These are phyloP conservation scores for Pelargonium myrrhifolium DNA, from an alignment of 441 rosid species.

Conservation along the genomic window DNA sequence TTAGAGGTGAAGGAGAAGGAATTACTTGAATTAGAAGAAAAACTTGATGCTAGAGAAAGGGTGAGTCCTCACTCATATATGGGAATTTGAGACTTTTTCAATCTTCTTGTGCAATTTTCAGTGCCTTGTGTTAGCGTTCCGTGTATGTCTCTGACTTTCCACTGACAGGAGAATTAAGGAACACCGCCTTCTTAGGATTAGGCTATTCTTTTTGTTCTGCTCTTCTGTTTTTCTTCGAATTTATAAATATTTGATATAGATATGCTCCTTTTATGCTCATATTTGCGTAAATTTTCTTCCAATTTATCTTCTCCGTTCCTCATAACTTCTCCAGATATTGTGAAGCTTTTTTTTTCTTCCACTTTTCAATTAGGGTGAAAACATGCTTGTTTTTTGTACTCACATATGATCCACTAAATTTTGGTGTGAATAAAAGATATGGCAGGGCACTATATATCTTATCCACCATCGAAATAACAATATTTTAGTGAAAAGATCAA, in stretches of 20 bases:
- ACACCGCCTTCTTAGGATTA: neutral
- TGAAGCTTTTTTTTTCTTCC: neutral
- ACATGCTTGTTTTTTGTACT: neutral
- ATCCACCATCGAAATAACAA: neutral
- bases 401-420: neutral
- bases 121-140: neutral
- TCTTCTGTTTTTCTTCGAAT: neutral
- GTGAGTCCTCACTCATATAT: constrained; percentile 32
- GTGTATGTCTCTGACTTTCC: neutral
- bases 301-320: neutral
- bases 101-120: no score
- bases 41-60: constrained; percentile 71
- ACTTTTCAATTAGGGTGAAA: neutral
- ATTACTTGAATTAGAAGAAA: constrained; percentile 54
- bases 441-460: neutral
- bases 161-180: neutral
- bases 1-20: constrained; percentile 61
- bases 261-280: neutral
- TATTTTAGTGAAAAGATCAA: neutral
- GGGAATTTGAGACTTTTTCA: neutral
- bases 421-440: neutral
- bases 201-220: neutral
- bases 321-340: neutral
- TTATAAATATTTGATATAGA: neutral
- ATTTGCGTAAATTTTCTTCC: neutral